Base-by-base conservation (phyloP, 1,284 basidiomycete species). In the Trametes polyzona region DNA sequence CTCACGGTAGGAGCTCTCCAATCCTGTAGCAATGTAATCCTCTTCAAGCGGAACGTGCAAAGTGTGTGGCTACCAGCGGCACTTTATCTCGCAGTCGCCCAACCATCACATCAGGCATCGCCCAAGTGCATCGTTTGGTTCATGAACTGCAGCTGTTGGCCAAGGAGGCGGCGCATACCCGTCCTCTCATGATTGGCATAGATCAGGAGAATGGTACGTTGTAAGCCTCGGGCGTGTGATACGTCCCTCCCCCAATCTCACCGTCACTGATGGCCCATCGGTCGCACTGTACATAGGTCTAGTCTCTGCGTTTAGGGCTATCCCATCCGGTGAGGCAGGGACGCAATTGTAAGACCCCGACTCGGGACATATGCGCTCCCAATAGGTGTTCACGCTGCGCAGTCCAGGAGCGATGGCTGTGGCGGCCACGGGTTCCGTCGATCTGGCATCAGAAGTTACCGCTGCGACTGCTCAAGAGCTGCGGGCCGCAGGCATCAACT, bases 351-450 rank as follows among this genome's bases (percentile, higher is more conserved):
- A 61, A 63, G 83, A 40, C 3, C n/a, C n/a, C n/a, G n/a, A n/a
- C n/a, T 73, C 21, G 4, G 9, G 5, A 29, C 29, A 35, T 44
- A 9, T 14, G n/a, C 44, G 19, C 17, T 16, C 12, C 9, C 17
- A 8, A 43, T 21, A 11, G 53, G 11, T 37, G 24, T 32, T 32
- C 21, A 52, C 24, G 10, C 4, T 53, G 39, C 30, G 16, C 37
- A 89, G 87, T 57, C 87, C 88, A 9, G 87, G 87, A 0, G 86
- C 87, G 1, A 90, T 90, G 88, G 83, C 86, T 0, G 71, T 87
- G 1, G 83, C 84, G 4, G 82, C 84, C 3, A 80, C 83, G 0
- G 78, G 77, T 0, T 80, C 80, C 9, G 61, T 73, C 0, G 74
- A 75, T 2, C 65, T 84, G 0, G 80, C 82, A 3, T 74, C 78